phyloP scores from a whole-genome alignment of 2,329 filamentous ascomycete species.

The Penicillium sp. region DNA sequence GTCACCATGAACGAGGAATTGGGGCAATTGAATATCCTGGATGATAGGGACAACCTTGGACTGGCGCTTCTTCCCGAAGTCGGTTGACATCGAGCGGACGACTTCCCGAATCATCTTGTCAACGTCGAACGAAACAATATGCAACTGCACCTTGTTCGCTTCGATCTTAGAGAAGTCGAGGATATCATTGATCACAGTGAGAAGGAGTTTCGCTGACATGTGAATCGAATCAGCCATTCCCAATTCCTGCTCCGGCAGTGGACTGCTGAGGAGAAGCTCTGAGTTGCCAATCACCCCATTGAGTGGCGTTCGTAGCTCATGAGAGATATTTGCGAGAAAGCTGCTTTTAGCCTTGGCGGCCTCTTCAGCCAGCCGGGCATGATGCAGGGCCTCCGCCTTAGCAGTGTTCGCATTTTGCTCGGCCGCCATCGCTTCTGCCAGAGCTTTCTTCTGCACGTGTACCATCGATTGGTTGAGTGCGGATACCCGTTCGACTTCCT shows the following conservation, averaged over 20 bases:
- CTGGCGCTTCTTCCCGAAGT: too few species aligned
- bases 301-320: conserved; percentile 11
- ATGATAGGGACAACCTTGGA: background rate
- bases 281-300: conserved; percentile 10
- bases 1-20: too few species aligned
- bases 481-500: conserved; percentile 4
- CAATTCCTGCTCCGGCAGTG: background rate
- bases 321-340: conserved; percentile 2
- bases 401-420: conserved; percentile 3
- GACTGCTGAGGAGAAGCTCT: conserved; percentile 2
- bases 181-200: conserved; percentile 10
- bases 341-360: background rate
- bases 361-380: too few species aligned
- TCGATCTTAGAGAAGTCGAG: conserved; percentile 10
- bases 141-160: conserved; percentile 6
- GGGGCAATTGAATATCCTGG: too few species aligned
- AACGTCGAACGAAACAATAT: background rate
- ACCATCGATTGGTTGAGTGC: conserved; percentile 3
- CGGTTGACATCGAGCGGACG: too few species aligned
- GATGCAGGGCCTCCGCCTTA: background rate
- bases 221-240: conserved; percentile 2
- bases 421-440: conserved; percentile 3
- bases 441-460: background rate
- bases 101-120: too few species aligned
- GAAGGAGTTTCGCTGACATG: background rate